phyloP scores from a whole-genome alignment of 2,329 filamentous ascomycete species.

The Cladosporium sp. region DNA sequence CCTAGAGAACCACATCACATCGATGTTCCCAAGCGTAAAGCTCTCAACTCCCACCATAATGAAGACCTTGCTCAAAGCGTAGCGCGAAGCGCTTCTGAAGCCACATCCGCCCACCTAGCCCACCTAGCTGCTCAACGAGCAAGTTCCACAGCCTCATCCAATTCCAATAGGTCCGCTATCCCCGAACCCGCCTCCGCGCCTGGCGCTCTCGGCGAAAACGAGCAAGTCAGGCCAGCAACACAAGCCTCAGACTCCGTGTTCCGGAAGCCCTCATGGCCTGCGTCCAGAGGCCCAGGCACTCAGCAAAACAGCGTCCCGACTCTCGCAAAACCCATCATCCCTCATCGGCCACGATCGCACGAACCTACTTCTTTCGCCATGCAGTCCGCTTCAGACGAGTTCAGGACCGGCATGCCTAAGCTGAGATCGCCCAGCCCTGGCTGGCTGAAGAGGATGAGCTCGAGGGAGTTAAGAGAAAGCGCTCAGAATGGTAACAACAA shows the following conservation, averaged over 20 bases:
- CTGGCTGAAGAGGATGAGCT: conserved; percentile 44
- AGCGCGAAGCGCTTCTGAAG: conserved; percentile 16
- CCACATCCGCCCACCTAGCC: conserved; percentile 8
- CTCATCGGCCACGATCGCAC: neutral
- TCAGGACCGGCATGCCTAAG: conserved; percentile 18
- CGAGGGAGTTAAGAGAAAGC: conserved; percentile 33
- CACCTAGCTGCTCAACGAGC: conserved; percentile 14
- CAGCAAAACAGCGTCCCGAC: conserved; percentile 16
- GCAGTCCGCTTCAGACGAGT: conserved; percentile 1
- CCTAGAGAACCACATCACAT: conserved; percentile 29
- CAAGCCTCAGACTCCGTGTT: conserved; percentile 17
- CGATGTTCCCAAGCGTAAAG: conserved; percentile 41
- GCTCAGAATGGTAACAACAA: neutral
- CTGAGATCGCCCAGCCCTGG: conserved; percentile 37
- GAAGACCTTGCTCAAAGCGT: neutral
- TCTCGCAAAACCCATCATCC: conserved; percentile 21
- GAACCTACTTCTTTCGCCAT: conserved; percentile 3
- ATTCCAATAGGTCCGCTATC: neutral
- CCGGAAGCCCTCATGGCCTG: conserved; percentile 31
- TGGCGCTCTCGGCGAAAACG: neutral
- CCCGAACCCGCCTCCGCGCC: conserved; percentile 5
- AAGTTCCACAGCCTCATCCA: neutral
- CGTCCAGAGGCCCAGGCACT: conserved; percentile 22
- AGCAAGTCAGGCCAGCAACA: conserved; percentile 1
- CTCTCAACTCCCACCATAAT: conserved; percentile 28